These are phyloP conservation scores for Rhododendron molle DNA, from an alignment of 148 eudicot species.

Conservation along the genomic window DNA sequence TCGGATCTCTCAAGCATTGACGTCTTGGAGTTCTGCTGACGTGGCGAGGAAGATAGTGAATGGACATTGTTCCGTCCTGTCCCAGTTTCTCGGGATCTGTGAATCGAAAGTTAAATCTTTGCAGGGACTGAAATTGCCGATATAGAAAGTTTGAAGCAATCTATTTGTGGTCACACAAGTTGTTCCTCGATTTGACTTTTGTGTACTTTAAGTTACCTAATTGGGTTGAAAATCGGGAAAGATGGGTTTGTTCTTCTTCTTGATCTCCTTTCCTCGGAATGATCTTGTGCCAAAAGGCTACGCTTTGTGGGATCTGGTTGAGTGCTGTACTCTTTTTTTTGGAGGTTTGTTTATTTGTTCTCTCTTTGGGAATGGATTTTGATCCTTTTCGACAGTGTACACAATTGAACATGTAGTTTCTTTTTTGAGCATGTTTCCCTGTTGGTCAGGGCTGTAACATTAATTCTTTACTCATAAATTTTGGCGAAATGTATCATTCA, in stretches of 20 bases:
- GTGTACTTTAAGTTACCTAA: neutral
- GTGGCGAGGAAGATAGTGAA: slow-evolving; percentile 50
- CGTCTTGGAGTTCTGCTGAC: slow-evolving; percentile 66
- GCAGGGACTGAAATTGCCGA: slow-evolving; percentile 45
- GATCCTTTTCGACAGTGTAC: slow-evolving; percentile 3
- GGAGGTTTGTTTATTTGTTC: neutral
- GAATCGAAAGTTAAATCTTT: slow-evolving; percentile 55
- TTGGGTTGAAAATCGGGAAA: neutral
- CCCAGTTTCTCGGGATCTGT: slow-evolving; percentile 65
- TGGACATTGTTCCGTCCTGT: slow-evolving; percentile 43
- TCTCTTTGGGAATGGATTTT: neutral
- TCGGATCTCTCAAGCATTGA: slow-evolving; percentile 51
- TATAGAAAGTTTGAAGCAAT: slow-evolving; percentile 16
- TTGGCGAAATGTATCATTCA: slow-evolving; percentile 11
- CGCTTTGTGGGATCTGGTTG: neutral
- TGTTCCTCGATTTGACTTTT: neutral
- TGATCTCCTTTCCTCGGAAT: neutral
- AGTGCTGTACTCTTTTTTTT: neutral
- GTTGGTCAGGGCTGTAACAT: neutral
- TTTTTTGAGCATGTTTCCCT: neutral
- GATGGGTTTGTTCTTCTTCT: slow-evolving; percentile 1
- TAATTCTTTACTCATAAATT: slow-evolving; percentile 7
- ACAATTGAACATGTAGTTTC: neutral
- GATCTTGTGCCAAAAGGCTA: neutral
- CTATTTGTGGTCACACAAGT: neutral